Percentiles rank a stretch among this genome's conserved stretches.
Evolutionary conservation across 768 basidiomycete genomes (phyloP).

Genomic region (Mycena rebaudengoi): DNA sequence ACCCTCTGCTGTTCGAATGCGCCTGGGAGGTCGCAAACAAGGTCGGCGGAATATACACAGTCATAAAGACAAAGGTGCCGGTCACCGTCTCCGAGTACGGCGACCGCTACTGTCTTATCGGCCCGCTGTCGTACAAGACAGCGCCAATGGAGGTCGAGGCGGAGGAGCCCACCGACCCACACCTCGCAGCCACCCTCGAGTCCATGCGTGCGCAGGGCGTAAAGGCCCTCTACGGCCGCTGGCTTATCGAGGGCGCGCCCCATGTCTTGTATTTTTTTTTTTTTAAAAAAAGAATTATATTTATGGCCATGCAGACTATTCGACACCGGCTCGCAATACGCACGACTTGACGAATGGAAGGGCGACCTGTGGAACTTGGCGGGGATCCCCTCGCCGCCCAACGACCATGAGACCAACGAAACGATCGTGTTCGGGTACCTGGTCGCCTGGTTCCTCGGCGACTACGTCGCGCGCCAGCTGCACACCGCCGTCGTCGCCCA

Average conservation of each 20-base stretch:
- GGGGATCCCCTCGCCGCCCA: conserved; percentile 95
- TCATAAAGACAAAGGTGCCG: conserved; percentile 99
- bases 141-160: conserved; percentile 99
- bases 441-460: conserved; percentile 99
- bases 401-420: conserved; percentile 98
- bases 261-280: conserved; percentile 84
- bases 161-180: conserved; percentile 85
- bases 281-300: too few relatives aligned
- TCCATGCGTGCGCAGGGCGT: conserved; percentile 90
- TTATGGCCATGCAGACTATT: too few relatives aligned
- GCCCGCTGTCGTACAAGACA: conserved; percentile 97
- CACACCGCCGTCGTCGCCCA: conserved; percentile 92
- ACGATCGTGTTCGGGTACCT: conserved; percentile 98
- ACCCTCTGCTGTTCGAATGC: conserved; percentile 89
- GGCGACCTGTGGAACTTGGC: conserved; percentile 98
- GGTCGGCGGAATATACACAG: conserved; percentile 99
- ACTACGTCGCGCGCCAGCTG: conserved; percentile 86
- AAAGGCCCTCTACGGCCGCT: conserved; percentile 94
- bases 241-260: conserved; percentile 98
- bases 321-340: conserved; percentile 89
- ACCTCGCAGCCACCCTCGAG: conserved; percentile 79
- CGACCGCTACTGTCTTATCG: conserved; percentile 94
- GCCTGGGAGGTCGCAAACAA: conserved; percentile 99
- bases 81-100: conserved; percentile 97
- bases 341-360: conserved; percentile 97